Percentiles rank a stretch among this genome's conserved stretches.
These are phyloP conservation scores for Arabis hirsuta DNA, from an alignment of 345 rosid species.

Conservation along the genomic window DNA sequence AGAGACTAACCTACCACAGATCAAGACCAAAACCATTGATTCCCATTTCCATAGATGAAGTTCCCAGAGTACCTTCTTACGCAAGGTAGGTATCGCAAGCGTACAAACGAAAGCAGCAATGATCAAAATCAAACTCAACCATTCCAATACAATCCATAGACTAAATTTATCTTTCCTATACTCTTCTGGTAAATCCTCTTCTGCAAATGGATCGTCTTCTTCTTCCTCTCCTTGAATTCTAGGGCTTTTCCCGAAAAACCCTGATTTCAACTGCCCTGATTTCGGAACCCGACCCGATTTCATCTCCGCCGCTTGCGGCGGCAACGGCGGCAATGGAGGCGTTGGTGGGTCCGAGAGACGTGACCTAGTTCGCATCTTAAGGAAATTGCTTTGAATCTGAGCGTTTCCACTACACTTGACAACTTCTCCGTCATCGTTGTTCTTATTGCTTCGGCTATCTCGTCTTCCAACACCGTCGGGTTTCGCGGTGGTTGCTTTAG, in stretches of 20 bases:
- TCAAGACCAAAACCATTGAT: slow-evolving; percentile 60
- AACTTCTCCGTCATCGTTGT: slow-evolving; percentile 43
- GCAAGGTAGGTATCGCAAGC: slow-evolving; percentile 49
- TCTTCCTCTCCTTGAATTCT: slow-evolving; percentile 45
- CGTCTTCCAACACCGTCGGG: slow-evolving; percentile 32
- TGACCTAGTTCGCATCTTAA: slow-evolving; percentile 45
- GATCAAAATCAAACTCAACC: slow-evolving; percentile 58
- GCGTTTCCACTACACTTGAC: slow-evolving; percentile 53
- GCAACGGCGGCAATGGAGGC: slow-evolving; percentile 22
- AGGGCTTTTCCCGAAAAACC: slow-evolving; percentile 39
- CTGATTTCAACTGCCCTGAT: slow-evolving; percentile 45
- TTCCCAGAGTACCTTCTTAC: slow-evolving; percentile 43
- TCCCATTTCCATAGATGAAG: slow-evolving; percentile 77
- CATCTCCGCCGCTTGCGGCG: slow-evolving; percentile 31
- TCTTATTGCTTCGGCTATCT: slow-evolving; percentile 11
- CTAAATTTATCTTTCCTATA: slow-evolving; percentile 47
- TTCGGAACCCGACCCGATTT: slow-evolving; percentile 41
- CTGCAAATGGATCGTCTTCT: slow-evolving; percentile 65
- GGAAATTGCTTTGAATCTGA: slow-evolving; percentile 40
- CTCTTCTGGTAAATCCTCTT: slow-evolving; percentile 65
- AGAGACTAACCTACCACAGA: slow-evolving; percentile 74
- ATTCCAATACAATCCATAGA: slow-evolving; percentile 50
- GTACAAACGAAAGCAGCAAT: slow-evolving; percentile 49
- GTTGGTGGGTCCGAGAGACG: slow-evolving; percentile 48
- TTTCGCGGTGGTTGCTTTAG: not conserved